phyloP scores from a whole-genome alignment of 768 basidiomycete species.

The Rhodotorula babjevae region DNA sequence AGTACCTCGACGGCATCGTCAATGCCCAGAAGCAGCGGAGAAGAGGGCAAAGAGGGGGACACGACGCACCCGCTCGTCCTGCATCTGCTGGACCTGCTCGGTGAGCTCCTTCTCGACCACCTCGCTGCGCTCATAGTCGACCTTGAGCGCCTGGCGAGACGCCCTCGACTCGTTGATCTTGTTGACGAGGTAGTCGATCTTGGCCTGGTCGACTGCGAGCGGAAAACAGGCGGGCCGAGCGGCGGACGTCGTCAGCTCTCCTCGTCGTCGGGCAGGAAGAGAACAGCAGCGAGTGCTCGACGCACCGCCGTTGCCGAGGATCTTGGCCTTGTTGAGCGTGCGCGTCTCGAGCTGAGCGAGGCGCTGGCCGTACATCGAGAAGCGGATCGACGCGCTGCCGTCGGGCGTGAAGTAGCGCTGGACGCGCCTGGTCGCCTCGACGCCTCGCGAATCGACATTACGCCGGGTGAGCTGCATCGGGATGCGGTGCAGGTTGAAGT shows the following conservation, averaged over 20 bases:
- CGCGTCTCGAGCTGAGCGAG: slow-evolving; percentile 47
- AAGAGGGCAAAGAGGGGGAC: not conserved
- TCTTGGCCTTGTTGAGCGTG: not conserved
- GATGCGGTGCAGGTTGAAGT: slow-evolving; percentile 66
- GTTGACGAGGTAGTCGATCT: not conserved
- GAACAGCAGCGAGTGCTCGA: too few relatives aligned
- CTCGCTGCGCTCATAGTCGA: not conserved
- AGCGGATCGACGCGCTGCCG: slow-evolving; percentile 10
- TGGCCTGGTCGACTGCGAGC: not conserved
- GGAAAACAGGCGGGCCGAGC: too few relatives aligned
- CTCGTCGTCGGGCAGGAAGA: too few relatives aligned
- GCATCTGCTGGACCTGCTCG: slow-evolving; percentile 18
- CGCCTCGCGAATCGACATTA: slow-evolving; percentile 47
- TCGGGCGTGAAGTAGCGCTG: slow-evolving; percentile 33
- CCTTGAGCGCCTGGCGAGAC: not conserved
- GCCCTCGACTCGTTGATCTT: not conserved
- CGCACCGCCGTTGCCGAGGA: slow-evolving; percentile 13
- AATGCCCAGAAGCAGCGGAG: not conserved
- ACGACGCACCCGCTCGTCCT: slow-evolving; percentile 31
- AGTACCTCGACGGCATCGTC: slow-evolving; percentile 3
- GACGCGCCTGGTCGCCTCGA: not conserved
- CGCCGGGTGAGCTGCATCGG: slow-evolving; percentile 60
- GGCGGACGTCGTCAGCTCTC: too few relatives aligned
- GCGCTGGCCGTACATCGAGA: slow-evolving; percentile 59
- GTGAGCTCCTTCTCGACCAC: not conserved